Conservation (phyloP, 805 yeast genomes). For the Metschnikowia bowlesiae region DNA sequence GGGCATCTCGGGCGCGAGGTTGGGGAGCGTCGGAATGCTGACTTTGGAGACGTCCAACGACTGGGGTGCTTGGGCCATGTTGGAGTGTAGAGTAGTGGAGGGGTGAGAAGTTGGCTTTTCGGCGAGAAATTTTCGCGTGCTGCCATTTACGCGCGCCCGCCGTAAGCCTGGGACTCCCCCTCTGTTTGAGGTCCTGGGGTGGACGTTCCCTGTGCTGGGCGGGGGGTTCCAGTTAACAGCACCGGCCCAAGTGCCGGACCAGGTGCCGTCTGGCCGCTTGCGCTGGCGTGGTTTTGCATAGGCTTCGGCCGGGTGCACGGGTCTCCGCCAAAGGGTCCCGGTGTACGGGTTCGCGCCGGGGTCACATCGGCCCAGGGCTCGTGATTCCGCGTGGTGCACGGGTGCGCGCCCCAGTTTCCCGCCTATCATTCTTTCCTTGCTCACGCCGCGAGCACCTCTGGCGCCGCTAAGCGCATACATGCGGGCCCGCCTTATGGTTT, state of each 20-base stretch:
- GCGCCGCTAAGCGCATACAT: neutral
- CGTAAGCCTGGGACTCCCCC: too few relatives aligned
- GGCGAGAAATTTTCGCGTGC: constrained; percentile 4
- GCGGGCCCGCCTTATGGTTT: neutral
- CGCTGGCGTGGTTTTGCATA: too few relatives aligned
- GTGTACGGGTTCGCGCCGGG: neutral
- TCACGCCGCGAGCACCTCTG: neutral
- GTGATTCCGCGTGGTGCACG: neutral
- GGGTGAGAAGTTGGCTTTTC: neutral
- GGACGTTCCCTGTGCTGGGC: neutral
- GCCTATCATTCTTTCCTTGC: too few relatives aligned
- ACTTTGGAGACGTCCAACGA: constrained; percentile 56
- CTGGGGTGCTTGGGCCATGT: constrained; percentile 15
- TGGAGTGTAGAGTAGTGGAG: neutral
- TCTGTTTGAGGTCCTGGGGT: too few relatives aligned
- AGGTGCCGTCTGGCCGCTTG: too few relatives aligned
- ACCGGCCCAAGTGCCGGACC: too few relatives aligned
- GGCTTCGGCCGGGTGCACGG: too few relatives aligned
- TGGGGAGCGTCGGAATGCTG: constrained; percentile 54
- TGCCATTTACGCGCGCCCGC: neutral
- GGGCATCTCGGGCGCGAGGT: constrained; percentile 49
- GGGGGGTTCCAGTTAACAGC: neutral
- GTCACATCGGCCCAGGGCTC: too few relatives aligned
- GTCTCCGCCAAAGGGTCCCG: neutral
- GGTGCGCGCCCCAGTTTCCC: neutral